These are phyloP conservation scores for Porcisia deanei DNA, from an alignment of 208 protist species.

Conservation along the genomic window DNA sequence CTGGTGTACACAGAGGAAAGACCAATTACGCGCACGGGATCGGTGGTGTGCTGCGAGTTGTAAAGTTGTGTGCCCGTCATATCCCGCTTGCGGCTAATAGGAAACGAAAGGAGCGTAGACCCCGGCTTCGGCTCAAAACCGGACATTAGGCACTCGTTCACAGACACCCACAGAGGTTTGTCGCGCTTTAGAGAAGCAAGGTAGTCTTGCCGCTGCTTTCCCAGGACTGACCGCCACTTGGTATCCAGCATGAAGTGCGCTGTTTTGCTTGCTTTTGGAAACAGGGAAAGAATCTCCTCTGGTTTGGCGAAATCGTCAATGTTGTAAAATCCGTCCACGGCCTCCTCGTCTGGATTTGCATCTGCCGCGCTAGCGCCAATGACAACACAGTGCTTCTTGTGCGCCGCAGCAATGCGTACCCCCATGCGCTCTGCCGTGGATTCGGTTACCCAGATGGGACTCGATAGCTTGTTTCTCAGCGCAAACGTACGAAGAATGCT, in stretches of 20 bases:
- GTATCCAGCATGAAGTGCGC: conserved; percentile 89
- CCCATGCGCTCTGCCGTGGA: conserved; percentile 55
- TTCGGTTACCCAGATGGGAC: conserved; percentile 85
- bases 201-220: conserved; percentile 80
- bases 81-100: conserved; percentile 15
- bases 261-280: conserved; percentile 81
- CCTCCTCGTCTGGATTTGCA: conserved; percentile 44
- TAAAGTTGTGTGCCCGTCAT: conserved; percentile 56
- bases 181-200: conserved; percentile 57
- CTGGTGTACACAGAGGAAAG: conserved; percentile 72
- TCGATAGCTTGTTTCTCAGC: conserved; percentile 86
- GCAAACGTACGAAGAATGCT: conserved; percentile 69
- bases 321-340: conserved; percentile 86
- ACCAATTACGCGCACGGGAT: conserved; percentile 87
- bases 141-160: conserved; percentile 91
- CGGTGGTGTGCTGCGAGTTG: conserved; percentile 89
- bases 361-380: conserved; percentile 67
- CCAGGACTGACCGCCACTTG: conserved; percentile 86
- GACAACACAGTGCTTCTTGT: conserved; percentile 62
- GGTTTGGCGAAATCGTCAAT: conserved; percentile 74
- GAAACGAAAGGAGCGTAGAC: conserved; percentile 40
- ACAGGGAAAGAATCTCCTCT: conserved; percentile 76
- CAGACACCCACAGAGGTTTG: conserved; percentile 83
- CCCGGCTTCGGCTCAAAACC: conserved; percentile 69
- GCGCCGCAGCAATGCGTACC: conserved; percentile 57